Evolutionary conservation across 2,329 filamentous ascomycete genomes (phyloP), one percentile per base, ranked within the genome.

Genomic region (Cercospora sp.): DNA sequence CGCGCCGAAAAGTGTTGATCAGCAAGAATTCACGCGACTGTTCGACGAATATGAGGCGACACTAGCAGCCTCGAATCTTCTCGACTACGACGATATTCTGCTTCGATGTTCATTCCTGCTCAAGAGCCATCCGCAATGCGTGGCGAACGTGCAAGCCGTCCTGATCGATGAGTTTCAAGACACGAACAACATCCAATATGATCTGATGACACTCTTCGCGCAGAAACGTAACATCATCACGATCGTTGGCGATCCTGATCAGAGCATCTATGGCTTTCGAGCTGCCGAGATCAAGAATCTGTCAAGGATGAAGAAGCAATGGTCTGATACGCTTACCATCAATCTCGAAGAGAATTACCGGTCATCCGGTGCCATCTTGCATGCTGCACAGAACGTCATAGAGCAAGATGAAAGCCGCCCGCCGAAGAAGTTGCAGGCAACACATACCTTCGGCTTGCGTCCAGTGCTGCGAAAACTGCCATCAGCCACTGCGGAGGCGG

Each of bases 151-250:
- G 18, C 89, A 97, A 78, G 88, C 92, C 0, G 93, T 98, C 6
- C 84, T 99, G 57, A 96, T 99, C 70, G 94, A 99, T 77, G 94
- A 99, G 77, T 99, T 97, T 71, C 94, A 99, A 80, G 94, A 99
- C 80, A 98, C 94, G 7, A 99, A 98, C 77, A 87, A 92, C 20
- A 90, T 97, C 4, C 94, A 99, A 79, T 98, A 97, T 75, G 93
- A 97, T 73, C 83, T 99, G 51, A 97, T 97, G 93, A 90, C 87
- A 70, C 85, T 97, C 0, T 90, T 99, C 74, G 92, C 94, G 1
- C 88, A 92, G 68, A 82, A 84, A 23, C 85, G 86, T 53, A 86
- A 88, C 65, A 86, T 89, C n/a, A 94, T 98, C 73, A 98, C 94
- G 0, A 92, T 97, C 68, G 95, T 99, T 4, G 95, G 94, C 36